Conservation (phyloP, 495 filamentous ascomycete genomes). For the Usnea hakonensis region DNA sequence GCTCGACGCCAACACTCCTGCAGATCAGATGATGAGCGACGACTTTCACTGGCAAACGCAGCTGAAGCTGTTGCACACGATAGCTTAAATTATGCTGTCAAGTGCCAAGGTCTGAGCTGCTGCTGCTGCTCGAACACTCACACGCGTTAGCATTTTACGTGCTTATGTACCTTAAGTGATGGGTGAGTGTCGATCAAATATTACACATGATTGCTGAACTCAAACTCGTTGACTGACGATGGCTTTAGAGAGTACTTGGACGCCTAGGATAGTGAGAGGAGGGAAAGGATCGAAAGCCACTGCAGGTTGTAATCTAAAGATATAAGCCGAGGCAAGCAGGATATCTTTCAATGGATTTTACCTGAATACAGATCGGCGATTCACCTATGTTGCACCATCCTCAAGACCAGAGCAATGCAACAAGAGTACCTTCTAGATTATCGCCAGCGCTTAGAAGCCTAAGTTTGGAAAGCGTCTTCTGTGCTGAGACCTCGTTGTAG, state of each 20-base stretch:
- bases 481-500: neutral
- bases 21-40: neutral
- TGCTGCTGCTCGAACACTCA: neutral
- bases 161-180: neutral
- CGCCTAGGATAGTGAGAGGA: neutral
- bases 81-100: neutral
- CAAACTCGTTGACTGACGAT: neutral
- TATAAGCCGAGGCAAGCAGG: neutral
- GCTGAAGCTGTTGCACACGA: neutral
- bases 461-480: neutral
- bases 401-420: neutral
- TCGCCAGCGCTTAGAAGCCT: neutral
- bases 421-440: neutral
- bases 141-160: neutral
- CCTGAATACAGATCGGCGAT: neutral
- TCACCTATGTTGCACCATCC: neutral
- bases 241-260: neutral
- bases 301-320: neutral
- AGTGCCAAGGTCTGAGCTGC: neutral
- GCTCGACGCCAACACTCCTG: neutral
- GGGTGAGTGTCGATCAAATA: neutral
- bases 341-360: neutral
- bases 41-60: neutral
- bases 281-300: neutral
- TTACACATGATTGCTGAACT: neutral